Evolutionary conservation across 176 grass and related monocot genomes (phyloP), one percentile per base, ranked within the genome.

Genomic region (Aegilops bicornis): DNA sequence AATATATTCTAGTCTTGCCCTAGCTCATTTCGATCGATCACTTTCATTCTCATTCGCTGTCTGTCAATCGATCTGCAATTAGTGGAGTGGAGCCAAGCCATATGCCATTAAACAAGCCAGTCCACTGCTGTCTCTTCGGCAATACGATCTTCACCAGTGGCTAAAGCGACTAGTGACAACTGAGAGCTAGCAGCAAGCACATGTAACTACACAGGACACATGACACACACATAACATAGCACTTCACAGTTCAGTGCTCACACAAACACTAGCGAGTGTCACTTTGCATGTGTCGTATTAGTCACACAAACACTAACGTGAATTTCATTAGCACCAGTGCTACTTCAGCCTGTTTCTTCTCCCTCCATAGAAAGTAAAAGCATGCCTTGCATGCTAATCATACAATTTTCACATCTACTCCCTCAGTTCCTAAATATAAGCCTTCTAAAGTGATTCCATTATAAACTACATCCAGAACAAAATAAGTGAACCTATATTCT

Each of bases 11-110:
- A 16, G n/a, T 25, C 63, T 35, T 30, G 23, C 59, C 6, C 25
- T n/a, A n/a, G n/a, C n/a, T 63, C 62, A 40, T 23, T 37, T 22
- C 5, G 8, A 43, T 31, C 16, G 22, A 80, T 89, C 77, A 39
- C 12, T 73, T 73, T 8, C n/a, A n/a, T n/a, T n/a, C 39, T 45
- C 7, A 12, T 45, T 24, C 70, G 63, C 79, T 86, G 70, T 90
- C 52, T 72, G 48, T 79, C 64, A 68, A 48, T 80, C 86, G 39
- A 84, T 76, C 74, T 56, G 42, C 62, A 68, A 59, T 58, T 67
- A 90, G 80, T 87, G 84, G 89, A 78, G 73, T 83, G 65, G 84
- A 84, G 89, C 84, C 89, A 90, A 90, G 83, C 64, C 52, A 79
- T 65, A 86, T 25, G 73, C 79, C 79, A 90, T 86, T 79, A 64